Conservation (phyloP, 208 protist species). For the Sergeia podlipaevii region DNA sequence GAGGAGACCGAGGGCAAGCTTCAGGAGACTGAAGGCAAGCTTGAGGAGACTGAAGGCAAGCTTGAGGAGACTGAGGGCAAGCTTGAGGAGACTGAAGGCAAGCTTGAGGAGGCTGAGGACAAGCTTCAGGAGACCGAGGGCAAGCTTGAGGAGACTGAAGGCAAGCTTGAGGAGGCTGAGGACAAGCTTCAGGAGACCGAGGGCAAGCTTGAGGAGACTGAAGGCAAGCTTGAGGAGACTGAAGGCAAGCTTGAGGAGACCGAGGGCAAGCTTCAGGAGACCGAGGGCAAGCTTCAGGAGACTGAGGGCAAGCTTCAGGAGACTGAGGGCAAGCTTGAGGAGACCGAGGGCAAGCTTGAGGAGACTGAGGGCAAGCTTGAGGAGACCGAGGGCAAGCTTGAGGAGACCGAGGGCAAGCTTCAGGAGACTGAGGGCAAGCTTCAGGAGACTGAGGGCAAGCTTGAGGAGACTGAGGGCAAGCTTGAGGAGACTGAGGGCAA, state of each 20-base stretch:
- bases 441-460: not conserved
- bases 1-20: conserved; percentile 7
- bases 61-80: too few relatives aligned
- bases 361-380: not conserved
- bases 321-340: not conserved
- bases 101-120: not conserved
- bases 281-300: not conserved
- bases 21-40: conserved; percentile 8
- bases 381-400: conserved; percentile 6
- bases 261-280: conserved; percentile 2
- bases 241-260: conserved; percentile 6
- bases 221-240: conserved; percentile 11
- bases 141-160: not conserved
- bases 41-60: conserved; percentile 2
- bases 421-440: not conserved
- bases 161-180: conserved; percentile 1
- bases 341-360: conserved; percentile 8
- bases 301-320: not conserved
- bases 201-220: conserved; percentile 12
- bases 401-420: conserved; percentile 5
- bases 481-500: not conserved
- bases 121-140: not conserved
- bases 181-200: conserved; percentile 7
- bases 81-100: not conserved
- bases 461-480: not conserved